A percentile compares a stretch with the other conserved stretches of the same genome.
Conservation (phyloP, 202 grass and related monocot genomes). For the Elaeis oleifera region DNA sequence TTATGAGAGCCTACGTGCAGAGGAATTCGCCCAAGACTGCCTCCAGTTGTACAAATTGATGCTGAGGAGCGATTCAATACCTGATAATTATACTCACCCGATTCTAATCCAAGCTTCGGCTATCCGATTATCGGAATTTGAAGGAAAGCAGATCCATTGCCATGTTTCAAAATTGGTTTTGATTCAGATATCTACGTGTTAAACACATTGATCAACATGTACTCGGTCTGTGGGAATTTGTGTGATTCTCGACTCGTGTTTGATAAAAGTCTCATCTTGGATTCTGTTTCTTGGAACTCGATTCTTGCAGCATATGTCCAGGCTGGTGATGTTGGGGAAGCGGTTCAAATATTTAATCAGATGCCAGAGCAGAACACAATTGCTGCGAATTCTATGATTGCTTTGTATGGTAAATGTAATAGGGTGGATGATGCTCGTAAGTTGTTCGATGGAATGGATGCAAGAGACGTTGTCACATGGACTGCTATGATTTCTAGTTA, state of each 20-base stretch:
- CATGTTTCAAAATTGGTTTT: conserved; percentile 49
- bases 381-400: conserved; percentile 56
- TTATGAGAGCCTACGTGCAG: conserved; percentile 42
- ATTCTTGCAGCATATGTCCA: conserved; percentile 62
- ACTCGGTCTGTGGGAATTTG: conserved; percentile 57
- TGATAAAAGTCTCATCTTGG: conserved; percentile 50
- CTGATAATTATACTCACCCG: conserved; percentile 56
- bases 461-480: conserved; percentile 56
- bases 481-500: conserved; percentile 76
- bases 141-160: conserved; percentile 55
- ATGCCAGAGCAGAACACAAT: conserved; percentile 46
- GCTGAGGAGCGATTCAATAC: conserved; percentile 20
- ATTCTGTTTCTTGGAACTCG: conserved; percentile 86
- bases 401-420: conserved; percentile 49
- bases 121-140: conserved; percentile 25
- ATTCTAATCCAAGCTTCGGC: conserved; percentile 50
- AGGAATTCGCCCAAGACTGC: conserved; percentile 42
- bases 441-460: conserved; percentile 40
- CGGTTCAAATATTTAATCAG: conserved; percentile 28
- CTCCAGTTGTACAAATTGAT: conserved; percentile 55
- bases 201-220: conserved; percentile 67
- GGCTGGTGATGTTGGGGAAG: conserved; percentile 36
- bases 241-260: conserved; percentile 52
- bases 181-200: conserved; percentile 44
- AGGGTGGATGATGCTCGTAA: conserved; percentile 46